These are phyloP conservation scores for Dioscorea dumetorum DNA, from an alignment of 106 monocot species.

Conservation along the genomic window DNA sequence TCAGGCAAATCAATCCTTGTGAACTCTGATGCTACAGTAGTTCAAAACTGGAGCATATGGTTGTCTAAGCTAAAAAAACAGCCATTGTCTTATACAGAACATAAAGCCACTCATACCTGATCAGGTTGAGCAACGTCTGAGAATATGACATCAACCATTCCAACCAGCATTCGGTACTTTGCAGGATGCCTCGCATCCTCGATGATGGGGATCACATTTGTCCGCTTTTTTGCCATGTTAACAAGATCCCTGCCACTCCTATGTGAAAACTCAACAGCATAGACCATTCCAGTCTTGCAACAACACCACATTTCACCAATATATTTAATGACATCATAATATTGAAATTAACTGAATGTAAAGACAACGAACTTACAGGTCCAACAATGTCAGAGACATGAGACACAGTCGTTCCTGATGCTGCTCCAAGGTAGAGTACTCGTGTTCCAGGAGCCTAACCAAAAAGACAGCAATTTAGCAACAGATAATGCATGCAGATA, in stretches of 20 bases:
- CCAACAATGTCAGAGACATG: constrained; percentile 99
- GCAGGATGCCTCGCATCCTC: constrained; percentile 99
- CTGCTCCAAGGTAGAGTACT: constrained; percentile 92
- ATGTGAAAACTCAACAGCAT: constrained; percentile 96
- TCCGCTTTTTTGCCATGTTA: constrained; percentile 96
- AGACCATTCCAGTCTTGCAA: constrained; percentile 84
- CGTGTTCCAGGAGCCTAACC: constrained; percentile 61
- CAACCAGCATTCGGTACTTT: constrained; percentile 88
- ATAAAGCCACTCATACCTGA: constrained; percentile 41
- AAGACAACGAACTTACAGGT: constrained; percentile 46
- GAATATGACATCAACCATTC: constrained; percentile 98
- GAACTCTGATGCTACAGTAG: too few relatives aligned
- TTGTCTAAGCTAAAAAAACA: too few relatives aligned
- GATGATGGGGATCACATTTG: constrained; percentile 94
- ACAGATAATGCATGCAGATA: neutral
- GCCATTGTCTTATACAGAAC: too few relatives aligned
- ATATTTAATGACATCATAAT: too few relatives aligned
- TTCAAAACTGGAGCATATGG: too few relatives aligned
- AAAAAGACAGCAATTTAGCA: neutral
- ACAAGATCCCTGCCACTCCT: constrained; percentile 95
- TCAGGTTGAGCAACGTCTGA: constrained; percentile 99
- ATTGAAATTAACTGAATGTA: neutral
- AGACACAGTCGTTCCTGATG: constrained; percentile 93
- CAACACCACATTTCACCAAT: neutral
- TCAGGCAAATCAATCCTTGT: too few relatives aligned